Percentiles rank a stretch among this genome's conserved stretches.
Evolutionary conservation across 1,284 basidiomycete species (phyloP).

Genomic region (Trichosporon coremiiforme): DNA sequence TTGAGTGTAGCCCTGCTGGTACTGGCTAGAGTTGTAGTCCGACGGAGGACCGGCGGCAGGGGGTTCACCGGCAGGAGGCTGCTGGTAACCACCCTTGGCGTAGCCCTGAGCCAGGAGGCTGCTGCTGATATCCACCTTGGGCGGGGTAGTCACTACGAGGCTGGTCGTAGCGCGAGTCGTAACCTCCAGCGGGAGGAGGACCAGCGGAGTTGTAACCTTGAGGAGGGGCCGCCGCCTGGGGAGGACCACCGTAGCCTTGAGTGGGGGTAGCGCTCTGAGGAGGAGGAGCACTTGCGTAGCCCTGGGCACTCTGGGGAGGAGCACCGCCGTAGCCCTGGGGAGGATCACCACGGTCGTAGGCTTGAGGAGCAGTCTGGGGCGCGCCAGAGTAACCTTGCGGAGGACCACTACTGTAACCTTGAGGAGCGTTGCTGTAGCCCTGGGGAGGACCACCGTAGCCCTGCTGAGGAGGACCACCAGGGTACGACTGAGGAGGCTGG

Average conservation of each 20-base stretch:
- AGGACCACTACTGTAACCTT: neutral
- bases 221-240: neutral
- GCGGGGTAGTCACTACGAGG: neutral
- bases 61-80: neutral
- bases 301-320: neutral
- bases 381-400: neutral
- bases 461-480: neutral
- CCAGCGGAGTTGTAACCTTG: slow-evolving; percentile 5
- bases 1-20: slow-evolving; percentile 11
- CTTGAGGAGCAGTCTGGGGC: neutral
- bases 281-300: slow-evolving; percentile 1
- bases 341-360: slow-evolving; percentile 9
- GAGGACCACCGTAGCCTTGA: neutral
- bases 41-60: neutral
- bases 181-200: neutral
- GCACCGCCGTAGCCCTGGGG: slow-evolving; percentile 4
- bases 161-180: neutral
- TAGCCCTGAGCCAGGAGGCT: neutral
- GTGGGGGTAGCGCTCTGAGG: neutral
- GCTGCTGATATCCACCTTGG: neutral
- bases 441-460: slow-evolving; percentile 2
- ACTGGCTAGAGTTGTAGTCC: slow-evolving; percentile 2
- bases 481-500: neutral
- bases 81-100: neutral
- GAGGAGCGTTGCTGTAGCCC: neutral